Conservation (phyloP, 768 basidiomycete species). For the Chlorophyllum brunneum region DNA sequence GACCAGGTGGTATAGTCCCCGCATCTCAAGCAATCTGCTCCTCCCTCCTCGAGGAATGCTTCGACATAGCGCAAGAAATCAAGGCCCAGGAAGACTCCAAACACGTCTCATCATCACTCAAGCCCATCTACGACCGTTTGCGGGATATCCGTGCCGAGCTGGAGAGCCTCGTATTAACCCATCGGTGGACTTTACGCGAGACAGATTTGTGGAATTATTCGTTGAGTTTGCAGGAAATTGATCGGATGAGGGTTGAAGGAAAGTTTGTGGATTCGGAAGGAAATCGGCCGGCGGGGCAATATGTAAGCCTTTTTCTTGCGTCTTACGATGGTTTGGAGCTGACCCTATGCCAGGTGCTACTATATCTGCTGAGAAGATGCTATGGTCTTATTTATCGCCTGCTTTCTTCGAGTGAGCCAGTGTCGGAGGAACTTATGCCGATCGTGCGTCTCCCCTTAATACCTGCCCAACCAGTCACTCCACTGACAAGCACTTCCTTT, state of each 20-base stretch:
- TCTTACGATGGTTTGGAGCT: neutral
- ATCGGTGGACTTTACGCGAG: slow-evolving; percentile 95
- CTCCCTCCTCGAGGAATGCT: slow-evolving; percentile 93
- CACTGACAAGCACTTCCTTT: slow-evolving; percentile 2
- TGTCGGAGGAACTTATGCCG: slow-evolving; percentile 97
- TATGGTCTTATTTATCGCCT: slow-evolving; percentile 94
- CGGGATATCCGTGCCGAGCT: slow-evolving; percentile 82
- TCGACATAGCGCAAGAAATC: slow-evolving; percentile 94
- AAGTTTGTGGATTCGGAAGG: slow-evolving; percentile 96
- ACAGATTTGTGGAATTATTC: slow-evolving; percentile 94
- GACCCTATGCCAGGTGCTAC: slow-evolving; percentile 60
- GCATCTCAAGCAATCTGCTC: slow-evolving; percentile 89
- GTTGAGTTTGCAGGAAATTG: slow-evolving; percentile 90
- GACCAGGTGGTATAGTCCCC: slow-evolving; percentile 86
- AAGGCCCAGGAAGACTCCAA: slow-evolving; percentile 88
- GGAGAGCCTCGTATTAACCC: slow-evolving; percentile 89
- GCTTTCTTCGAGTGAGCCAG: slow-evolving; percentile 92
- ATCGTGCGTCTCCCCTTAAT: slow-evolving; percentile 53
- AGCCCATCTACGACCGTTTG: slow-evolving; percentile 92
- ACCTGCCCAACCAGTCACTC: neutral
- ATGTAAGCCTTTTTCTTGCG: slow-evolving; percentile 47
- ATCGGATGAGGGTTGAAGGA: slow-evolving; percentile 95
- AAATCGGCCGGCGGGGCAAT: slow-evolving; percentile 90
- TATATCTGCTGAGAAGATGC: slow-evolving; percentile 91
- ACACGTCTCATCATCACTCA: slow-evolving; percentile 79